Evolutionary conservation across 805 yeast genomes (phyloP), one percentile per base, ranked within the genome.

Genomic region (Kluyveromyces starmeri): DNA sequence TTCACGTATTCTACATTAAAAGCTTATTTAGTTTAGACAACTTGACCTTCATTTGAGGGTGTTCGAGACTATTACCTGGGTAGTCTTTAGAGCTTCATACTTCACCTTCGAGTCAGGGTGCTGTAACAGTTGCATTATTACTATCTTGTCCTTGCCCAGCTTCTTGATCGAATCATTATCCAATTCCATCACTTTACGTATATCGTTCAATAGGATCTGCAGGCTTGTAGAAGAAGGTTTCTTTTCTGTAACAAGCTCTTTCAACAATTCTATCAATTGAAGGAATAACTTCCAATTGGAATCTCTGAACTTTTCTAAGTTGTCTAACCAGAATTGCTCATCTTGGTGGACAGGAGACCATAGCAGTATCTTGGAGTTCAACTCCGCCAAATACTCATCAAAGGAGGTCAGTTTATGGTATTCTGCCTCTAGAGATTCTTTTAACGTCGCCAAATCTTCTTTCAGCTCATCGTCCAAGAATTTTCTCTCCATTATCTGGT

Each of bases 261-360:
- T 59, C 50, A 83, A 65, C 27, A 80, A 56, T 7, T 58, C 61
- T 32, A 82, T 60, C 43, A 92, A 66, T 47, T 70, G 67, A 55
- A 72, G 77, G 44, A 84, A 72, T 25, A 80, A 58, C 50, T 76
- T 78, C 75, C 81, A 89, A 56, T 80, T 74, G 37, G 77, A 71
- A 28, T 78, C 83, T 58, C 80, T 83, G 67, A 92, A 92, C 45
- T 73, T 70, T 33, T 60, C 68, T 21, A 79, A 67, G 55, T 92
- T 86, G 42, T 85, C 92, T 41, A 77, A 68, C 95, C 97, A 92
- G 59, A 92, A 92, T 35, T 83, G 85, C 34, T 73, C 75, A 32
- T 84, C 82, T 50, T 76, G 74, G 62, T 92, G 98, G 15, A 95
- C 86, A 35, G 98, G 97, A 3, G 94, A 79, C 81, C 95, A 84